A percentile compares a stretch with the other conserved stretches of the same genome.
Conservation (phyloP, 2,329 filamentous ascomycete genomes). For the Talaromyces islandicus region DNA sequence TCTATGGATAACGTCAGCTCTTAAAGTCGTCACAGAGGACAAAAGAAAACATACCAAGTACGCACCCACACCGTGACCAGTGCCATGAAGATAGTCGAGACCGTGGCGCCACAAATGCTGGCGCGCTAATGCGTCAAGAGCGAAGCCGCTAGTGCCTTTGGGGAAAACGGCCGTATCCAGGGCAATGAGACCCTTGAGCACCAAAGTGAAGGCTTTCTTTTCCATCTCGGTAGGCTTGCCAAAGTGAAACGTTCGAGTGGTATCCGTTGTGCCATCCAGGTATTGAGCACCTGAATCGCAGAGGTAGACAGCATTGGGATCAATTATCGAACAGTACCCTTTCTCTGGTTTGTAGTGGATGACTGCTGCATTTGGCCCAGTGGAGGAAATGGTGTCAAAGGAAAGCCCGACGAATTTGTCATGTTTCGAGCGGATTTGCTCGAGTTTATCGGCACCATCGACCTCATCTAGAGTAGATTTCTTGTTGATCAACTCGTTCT, state of each 20-base stretch:
- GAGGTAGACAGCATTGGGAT: slow-evolving; percentile 80
- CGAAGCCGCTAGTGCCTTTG: slow-evolving; percentile 90
- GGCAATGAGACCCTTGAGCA: slow-evolving; percentile 89
- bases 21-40: background rate
- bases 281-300: slow-evolving; percentile 98
- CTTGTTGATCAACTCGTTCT: slow-evolving; percentile 74
- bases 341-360: slow-evolving; percentile 93
- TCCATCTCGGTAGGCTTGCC: slow-evolving; percentile 77
- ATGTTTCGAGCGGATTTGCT: slow-evolving; percentile 54
- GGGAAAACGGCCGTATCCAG: slow-evolving; percentile 84
- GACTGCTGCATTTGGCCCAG: slow-evolving; percentile 83
- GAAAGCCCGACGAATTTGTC: slow-evolving; percentile 82
- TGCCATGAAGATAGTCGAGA: slow-evolving; percentile 92
- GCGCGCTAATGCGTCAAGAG: slow-evolving; percentile 78
- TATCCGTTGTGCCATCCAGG: slow-evolving; percentile 90
- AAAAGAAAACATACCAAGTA: slow-evolving; percentile 52
- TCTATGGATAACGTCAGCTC: slow-evolving; percentile 35
- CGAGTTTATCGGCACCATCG: slow-evolving; percentile 83
- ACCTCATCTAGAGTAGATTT: slow-evolving; percentile 77
- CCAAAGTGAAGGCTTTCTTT: slow-evolving; percentile 83
- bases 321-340: slow-evolving; percentile 74
- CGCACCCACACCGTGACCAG: slow-evolving; percentile 90
- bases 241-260: slow-evolving; percentile 89
- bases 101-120: slow-evolving; percentile 92
- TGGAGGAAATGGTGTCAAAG: slow-evolving; percentile 94